phyloP scores from a whole-genome alignment of 257 asterid genomes.

The Solanum arcanum region DNA sequence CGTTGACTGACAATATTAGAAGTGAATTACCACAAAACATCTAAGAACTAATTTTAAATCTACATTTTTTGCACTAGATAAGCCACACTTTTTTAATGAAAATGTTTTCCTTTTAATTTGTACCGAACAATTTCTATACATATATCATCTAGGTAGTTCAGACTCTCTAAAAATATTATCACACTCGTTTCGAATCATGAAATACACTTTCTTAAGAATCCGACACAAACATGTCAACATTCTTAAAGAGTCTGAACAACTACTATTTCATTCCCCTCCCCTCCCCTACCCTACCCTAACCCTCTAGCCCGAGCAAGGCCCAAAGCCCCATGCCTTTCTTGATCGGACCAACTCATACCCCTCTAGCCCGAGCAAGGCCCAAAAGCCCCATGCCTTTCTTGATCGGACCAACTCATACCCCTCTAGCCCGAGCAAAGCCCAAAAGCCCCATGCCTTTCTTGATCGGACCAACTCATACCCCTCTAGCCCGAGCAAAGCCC shows the following conservation, averaged over 20 bases:
- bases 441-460: too few relatives aligned
- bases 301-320: not conserved
- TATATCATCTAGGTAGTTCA: too few relatives aligned
- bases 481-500: not conserved
- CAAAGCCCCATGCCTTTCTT: too few relatives aligned
- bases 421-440: not conserved
- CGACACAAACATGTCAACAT: too few relatives aligned
- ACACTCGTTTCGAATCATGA: too few relatives aligned
- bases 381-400: too few relatives aligned
- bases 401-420: not conserved
- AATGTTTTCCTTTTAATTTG: not conserved
- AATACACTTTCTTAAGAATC: too few relatives aligned
- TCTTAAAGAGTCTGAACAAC: too few relatives aligned
- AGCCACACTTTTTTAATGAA: not conserved
- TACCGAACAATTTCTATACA: not conserved
- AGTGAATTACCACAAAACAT: too few relatives aligned
- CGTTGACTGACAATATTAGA: too few relatives aligned
- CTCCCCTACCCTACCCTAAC: too few relatives aligned
- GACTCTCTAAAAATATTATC: too few relatives aligned
- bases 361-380: not conserved
- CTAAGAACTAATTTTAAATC: not conserved
- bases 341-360: not conserved
- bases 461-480: not conserved
- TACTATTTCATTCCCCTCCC: not conserved
- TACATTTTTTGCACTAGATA: not conserved